Conservation (phyloP, 441 rosid genomes). For the Euphorbia corollata region DNA sequence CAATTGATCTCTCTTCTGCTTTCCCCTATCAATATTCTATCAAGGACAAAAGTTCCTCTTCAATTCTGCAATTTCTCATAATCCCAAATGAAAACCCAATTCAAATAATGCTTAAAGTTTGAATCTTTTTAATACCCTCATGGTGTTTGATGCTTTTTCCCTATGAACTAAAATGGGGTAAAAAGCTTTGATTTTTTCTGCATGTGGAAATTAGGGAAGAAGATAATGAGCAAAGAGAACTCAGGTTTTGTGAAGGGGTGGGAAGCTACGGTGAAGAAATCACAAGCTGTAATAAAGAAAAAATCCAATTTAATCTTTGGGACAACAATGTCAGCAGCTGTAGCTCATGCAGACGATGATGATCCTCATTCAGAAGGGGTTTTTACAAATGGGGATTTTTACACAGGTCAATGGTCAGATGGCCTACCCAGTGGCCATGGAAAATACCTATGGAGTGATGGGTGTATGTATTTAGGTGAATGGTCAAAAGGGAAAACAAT, state of each 20-base stretch:
- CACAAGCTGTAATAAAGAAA: slow-evolving; percentile 40
- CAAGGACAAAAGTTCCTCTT: slow-evolving; percentile 21
- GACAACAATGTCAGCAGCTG: slow-evolving; percentile 49
- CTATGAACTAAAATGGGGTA: slow-evolving; percentile 18
- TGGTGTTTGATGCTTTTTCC: slow-evolving; percentile 17
- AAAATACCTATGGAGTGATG: slow-evolving; percentile 83
- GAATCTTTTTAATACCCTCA: slow-evolving; percentile 17
- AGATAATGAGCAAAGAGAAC: slow-evolving; percentile 48
- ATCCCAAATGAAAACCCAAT: slow-evolving; percentile 20
- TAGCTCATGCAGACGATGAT: slow-evolving; percentile 78
- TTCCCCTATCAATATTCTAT: slow-evolving; percentile 31
- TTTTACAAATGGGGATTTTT: slow-evolving; percentile 66
- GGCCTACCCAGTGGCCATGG: slow-evolving; percentile 73
- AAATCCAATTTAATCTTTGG: slow-evolving; percentile 30
- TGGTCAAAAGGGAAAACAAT: slow-evolving; percentile 70
- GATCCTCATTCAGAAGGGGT: slow-evolving; percentile 48
- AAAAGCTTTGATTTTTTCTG: neutral
- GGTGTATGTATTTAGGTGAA: slow-evolving; percentile 88
- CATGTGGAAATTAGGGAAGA: slow-evolving; percentile 6
- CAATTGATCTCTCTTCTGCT: slow-evolving; percentile 28
- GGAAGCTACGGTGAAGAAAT: slow-evolving; percentile 44
- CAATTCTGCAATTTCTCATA: slow-evolving; percentile 16
- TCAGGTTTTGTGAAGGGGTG: slow-evolving; percentile 44
- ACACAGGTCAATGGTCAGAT: slow-evolving; percentile 65
- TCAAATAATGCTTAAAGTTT: slow-evolving; percentile 9